Evolutionary conservation across 805 yeast genomes (phyloP), one percentile per base, ranked within the genome.

Genomic region (Monosporozyma servazzii): DNA sequence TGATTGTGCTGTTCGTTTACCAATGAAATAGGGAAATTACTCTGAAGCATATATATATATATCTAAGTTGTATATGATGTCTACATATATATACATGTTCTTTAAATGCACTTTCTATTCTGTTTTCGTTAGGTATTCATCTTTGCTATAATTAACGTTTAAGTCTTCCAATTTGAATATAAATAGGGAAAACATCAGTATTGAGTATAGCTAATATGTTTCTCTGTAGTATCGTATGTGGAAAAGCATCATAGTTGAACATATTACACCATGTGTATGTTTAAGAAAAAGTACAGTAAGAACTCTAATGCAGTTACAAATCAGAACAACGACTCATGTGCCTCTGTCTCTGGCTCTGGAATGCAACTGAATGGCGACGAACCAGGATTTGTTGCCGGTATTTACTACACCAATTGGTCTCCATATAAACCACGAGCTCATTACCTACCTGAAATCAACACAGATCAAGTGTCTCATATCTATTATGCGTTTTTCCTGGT

Each of bases 401-500:
- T 77, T 6, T 80, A 79, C 58, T 80, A 75, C 53, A 66, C 82
- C 3, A 77, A 77, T 54, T 86, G 91, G 91, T 74, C 85, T 0
- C 79, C 83, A 17, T 87, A 88, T 60, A 74, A 67, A 29, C 72
- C 80, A 33, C 73, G 86, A 53, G 68, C 69, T 55, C 87, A 77
- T 66, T 70, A 66, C 49, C 93, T 86, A 1, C 67, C 68, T 20
- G 81, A 85, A 51, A 76, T 90, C 5, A 87, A 90, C 2, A 65
- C 76, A 1, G 64, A 73, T 0, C 58, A 65, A 10, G 62, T 86
- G 0, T 80, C 95, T 18, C 86, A 87, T 55, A 65, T 93, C 1
- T 82, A 82, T 60, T 93, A 86, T 65, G 86, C 96, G 0, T 91
- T 91, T 65, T 73, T 86, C 48, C 70, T 76, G 33, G 75, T 89